Conservation (phyloP, 306 rosid species). For the Vicia villosa region DNA sequence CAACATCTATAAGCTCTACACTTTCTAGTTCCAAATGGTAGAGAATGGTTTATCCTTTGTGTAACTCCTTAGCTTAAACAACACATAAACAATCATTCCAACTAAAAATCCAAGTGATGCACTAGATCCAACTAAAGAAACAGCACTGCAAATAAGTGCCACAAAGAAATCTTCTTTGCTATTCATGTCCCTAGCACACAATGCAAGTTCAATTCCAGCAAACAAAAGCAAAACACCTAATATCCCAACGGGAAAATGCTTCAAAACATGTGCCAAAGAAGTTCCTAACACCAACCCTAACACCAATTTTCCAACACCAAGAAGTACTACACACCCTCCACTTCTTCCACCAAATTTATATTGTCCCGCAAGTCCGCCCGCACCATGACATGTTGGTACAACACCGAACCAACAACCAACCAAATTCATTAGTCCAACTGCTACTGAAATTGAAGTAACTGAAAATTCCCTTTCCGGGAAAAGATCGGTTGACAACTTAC, state of each 20-base stretch:
- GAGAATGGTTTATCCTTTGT: slow-evolving; percentile 9
- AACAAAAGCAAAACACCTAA: slow-evolving; percentile 59
- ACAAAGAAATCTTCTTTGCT: slow-evolving; percentile 19
- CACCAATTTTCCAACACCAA: slow-evolving; percentile 48
- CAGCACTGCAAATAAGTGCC: slow-evolving; percentile 1
- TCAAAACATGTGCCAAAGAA: slow-evolving; percentile 48
- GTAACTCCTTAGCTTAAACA: slow-evolving; percentile 6
- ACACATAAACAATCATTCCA: slow-evolving; percentile 12
- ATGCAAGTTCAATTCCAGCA: slow-evolving; percentile 42
- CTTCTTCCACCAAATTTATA: slow-evolving; percentile 55
- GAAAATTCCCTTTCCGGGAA: slow-evolving; percentile 57
- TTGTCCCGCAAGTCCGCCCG: slow-evolving; percentile 65
- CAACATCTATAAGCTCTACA: background rate
- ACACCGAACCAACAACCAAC: slow-evolving; percentile 71
- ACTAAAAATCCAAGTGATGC: slow-evolving; percentile 12
- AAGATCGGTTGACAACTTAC: slow-evolving; percentile 55
- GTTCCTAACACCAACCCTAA: slow-evolving; percentile 41
- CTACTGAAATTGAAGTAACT: slow-evolving; percentile 51
- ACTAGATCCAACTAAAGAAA: slow-evolving; percentile 22
- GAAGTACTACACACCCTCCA: slow-evolving; percentile 63
- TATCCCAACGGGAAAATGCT: slow-evolving; percentile 50
- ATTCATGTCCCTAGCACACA: slow-evolving; percentile 39
- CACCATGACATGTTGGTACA: slow-evolving; percentile 66
- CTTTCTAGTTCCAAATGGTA: background rate
- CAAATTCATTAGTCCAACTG: slow-evolving; percentile 67